Percentiles rank a stretch among this genome's conserved stretches.
Conservation (phyloP, 2,329 filamentous ascomycete species). For the Metarhizium rileyi region DNA sequence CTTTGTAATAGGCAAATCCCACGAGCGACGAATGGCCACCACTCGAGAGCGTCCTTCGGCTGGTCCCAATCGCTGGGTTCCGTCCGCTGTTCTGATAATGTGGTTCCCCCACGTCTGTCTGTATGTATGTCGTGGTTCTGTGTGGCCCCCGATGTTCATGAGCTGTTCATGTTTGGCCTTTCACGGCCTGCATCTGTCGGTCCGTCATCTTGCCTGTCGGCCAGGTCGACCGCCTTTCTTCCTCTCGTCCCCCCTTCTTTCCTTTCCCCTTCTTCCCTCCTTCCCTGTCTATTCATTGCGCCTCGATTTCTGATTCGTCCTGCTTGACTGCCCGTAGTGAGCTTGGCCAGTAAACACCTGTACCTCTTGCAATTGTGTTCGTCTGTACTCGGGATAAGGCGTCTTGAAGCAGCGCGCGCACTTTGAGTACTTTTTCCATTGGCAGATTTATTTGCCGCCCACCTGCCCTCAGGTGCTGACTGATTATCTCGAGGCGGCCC, state of each 20-base stretch:
- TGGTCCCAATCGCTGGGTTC: conserved; percentile 2
- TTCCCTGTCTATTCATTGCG: not conserved
- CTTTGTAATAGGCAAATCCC: conserved; percentile 16
- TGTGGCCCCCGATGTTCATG: not conserved
- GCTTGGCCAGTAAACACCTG: no score
- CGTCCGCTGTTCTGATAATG: not conserved
- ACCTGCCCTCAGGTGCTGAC: not conserved
- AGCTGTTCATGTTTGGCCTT: not conserved
- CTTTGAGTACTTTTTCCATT: no score
- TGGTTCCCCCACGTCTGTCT: not conserved
- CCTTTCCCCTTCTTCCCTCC: not conserved
- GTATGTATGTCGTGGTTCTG: not conserved
- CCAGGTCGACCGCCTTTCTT: not conserved
- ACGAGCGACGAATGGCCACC: conserved; percentile 12
- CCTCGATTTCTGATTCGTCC: not conserved
- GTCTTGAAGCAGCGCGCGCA: not conserved
- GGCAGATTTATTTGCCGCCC: not conserved
- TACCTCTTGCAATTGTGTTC: no score
- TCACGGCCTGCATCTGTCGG: not conserved
- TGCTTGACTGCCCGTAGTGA: no score
- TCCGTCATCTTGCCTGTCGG: not conserved
- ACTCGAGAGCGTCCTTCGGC: conserved; percentile 8
- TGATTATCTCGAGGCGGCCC: not conserved
- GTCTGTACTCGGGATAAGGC: no score
- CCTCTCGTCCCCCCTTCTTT: not conserved